Conservation (phyloP, 331 rosid species). For the Ulmus americana region DNA sequence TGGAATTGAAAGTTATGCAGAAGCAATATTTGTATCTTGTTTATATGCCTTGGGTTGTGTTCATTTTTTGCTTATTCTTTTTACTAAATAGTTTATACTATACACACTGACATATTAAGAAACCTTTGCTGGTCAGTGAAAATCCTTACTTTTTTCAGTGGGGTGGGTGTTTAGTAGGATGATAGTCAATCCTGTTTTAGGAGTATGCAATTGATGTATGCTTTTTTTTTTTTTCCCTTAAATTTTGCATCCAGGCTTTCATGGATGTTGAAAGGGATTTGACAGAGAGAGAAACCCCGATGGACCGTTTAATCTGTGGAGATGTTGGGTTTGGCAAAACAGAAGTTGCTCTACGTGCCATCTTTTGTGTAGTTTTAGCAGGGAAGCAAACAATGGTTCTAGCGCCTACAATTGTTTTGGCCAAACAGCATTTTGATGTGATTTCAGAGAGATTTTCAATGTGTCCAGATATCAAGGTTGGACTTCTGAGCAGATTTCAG, state of each 20-base stretch:
- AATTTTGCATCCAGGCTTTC: slow-evolving; percentile 53
- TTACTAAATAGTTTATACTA: neutral
- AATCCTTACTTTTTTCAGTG: neutral
- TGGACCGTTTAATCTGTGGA: slow-evolving; percentile 94
- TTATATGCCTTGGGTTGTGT: neutral
- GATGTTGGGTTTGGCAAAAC: slow-evolving; percentile 99
- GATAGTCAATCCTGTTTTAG: neutral
- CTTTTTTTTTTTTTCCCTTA: neutral
- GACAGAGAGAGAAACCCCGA: slow-evolving; percentile 79
- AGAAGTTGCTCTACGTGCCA: slow-evolving; percentile 94
- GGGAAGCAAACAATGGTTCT: slow-evolving; percentile 92
- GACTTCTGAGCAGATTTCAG: slow-evolving; percentile 93
- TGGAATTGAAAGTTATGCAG: neutral
- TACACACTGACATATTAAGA: neutral
- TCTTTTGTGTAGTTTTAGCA: slow-evolving; percentile 63
- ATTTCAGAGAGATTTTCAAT: slow-evolving; percentile 70
- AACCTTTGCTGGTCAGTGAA: neutral
- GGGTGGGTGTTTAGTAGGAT: neutral
- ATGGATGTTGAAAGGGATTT: slow-evolving; percentile 80
- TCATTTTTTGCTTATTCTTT: neutral
- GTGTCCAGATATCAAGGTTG: slow-evolving; percentile 57
- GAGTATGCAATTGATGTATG: neutral
- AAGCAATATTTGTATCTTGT: neutral
- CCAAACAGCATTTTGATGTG: slow-evolving; percentile 88
- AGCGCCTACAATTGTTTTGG: slow-evolving; percentile 91